A percentile compares a stretch with the other conserved stretches of the same genome.
Evolutionary conservation across 1,284 basidiomycete genomes (phyloP).

Genomic region (Cystobasidium pallidum): DNA sequence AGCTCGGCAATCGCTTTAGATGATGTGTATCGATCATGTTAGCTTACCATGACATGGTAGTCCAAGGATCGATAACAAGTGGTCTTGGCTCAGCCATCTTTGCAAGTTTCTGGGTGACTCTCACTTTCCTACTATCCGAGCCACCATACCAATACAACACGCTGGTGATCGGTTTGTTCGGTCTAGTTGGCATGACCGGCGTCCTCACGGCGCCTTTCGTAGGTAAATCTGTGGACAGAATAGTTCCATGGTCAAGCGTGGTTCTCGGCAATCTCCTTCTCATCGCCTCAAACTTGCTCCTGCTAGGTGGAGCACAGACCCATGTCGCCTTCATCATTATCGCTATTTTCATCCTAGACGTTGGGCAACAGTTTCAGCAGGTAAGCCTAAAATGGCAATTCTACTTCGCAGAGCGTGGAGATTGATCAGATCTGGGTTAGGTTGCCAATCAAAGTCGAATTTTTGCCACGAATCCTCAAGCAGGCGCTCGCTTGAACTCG

Average conservation of each 20-base stretch:
- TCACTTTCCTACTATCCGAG: constrained; percentile 71
- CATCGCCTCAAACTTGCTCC: constrained; percentile 58
- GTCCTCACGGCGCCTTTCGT: constrained; percentile 66
- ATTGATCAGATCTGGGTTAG: constrained; percentile 49
- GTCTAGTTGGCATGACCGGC: constrained; percentile 70
- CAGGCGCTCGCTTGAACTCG: constrained; percentile 67
- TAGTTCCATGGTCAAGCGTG: constrained; percentile 70
- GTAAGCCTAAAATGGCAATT: constrained; percentile 49
- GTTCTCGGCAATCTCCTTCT: constrained; percentile 60
- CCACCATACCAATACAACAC: constrained; percentile 65
- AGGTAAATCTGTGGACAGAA: constrained; percentile 66
- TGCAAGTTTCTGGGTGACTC: constrained; percentile 69
- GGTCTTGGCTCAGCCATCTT: constrained; percentile 59
- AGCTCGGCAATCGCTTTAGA: constrained; percentile 53
- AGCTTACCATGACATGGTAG: background rate
- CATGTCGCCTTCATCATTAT: constrained; percentile 65
- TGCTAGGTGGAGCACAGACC: constrained; percentile 65
- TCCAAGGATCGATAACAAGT: constrained; percentile 37
- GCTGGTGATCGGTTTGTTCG: constrained; percentile 71
- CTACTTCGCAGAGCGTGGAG: constrained; percentile 57
- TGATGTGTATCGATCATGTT: background rate
- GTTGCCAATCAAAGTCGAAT: constrained; percentile 41
- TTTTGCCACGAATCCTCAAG: constrained; percentile 62
- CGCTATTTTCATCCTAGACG: constrained; percentile 60
- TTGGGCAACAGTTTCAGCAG: constrained; percentile 61